Conservation (phyloP, 1,284 basidiomycete genomes). For the Austroboletus novae-zelandiae region DNA sequence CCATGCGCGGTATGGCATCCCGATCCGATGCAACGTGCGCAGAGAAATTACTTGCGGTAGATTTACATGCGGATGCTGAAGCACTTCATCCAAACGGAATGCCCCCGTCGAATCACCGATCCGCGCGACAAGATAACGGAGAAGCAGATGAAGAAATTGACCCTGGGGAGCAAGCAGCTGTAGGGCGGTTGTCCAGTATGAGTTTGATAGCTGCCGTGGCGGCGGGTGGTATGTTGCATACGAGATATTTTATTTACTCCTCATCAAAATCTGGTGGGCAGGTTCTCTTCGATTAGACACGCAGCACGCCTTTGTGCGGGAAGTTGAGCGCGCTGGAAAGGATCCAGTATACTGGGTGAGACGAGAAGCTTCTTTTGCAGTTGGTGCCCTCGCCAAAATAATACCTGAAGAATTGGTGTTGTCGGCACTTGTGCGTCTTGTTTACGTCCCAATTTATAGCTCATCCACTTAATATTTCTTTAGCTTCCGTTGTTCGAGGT, state of each 20-base stretch:
- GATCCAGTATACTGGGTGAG: slow-evolving; percentile 85
- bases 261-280: slow-evolving; percentile 27
- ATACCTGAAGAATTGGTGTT: slow-evolving; percentile 71
- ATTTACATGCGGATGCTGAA: slow-evolving; percentile 10
- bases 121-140: slow-evolving; percentile 15
- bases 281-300: slow-evolving; percentile 63
- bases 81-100: slow-evolving; percentile 12
- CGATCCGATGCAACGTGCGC: slow-evolving; percentile 19
- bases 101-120: slow-evolving; percentile 13
- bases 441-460: slow-evolving; percentile 6
- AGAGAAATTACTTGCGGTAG: slow-evolving; percentile 6
- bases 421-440: slow-evolving; percentile 58
- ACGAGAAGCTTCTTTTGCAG: slow-evolving; percentile 86
- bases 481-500: slow-evolving; percentile 79
- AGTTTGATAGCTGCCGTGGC: slow-evolving; percentile 87
- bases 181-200: slow-evolving; percentile 90
- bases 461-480: slow-evolving; percentile 3
- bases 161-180: slow-evolving; percentile 67
- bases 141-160: slow-evolving; percentile 35
- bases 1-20: slow-evolving; percentile 9
- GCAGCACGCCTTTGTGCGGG: slow-evolving; percentile 70
- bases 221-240: slow-evolving; percentile 56
- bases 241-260: not conserved
- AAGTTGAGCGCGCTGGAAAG: slow-evolving; percentile 75
- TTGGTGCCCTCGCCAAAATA: slow-evolving; percentile 86